These are phyloP conservation scores for Hypericum perforatum DNA, from an alignment of 345 rosid genomes.

Conservation along the genomic window DNA sequence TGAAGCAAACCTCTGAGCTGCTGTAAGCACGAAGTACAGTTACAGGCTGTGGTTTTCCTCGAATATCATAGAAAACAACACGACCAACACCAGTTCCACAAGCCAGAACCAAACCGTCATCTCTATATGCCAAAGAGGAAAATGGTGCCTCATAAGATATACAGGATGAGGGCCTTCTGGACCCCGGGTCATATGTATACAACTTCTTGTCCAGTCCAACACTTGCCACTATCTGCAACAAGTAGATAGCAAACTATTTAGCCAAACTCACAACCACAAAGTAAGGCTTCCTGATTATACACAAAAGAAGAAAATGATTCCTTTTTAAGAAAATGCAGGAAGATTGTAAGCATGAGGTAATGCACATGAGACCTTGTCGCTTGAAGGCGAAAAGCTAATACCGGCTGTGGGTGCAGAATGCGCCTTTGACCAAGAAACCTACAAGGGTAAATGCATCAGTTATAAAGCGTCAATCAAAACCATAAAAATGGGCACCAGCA, in stretches of 20 bases:
- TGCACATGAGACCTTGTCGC: constrained; percentile 61
- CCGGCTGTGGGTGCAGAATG: constrained; percentile 98
- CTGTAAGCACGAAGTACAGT: constrained; percentile 85
- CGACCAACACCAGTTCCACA: constrained; percentile 92
- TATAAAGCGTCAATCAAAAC: constrained; percentile 6
- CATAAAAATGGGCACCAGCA: background rate
- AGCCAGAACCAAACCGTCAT: constrained; percentile 82
- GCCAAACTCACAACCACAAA: background rate
- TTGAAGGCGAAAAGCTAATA: constrained; percentile 87
- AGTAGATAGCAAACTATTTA: constrained; percentile 8
- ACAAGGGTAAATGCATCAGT: constrained; percentile 17
- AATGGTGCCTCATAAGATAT: constrained; percentile 85
- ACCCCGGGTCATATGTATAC: constrained; percentile 79
- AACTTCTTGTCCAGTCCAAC: constrained; percentile 95
- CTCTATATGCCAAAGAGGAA: constrained; percentile 93
- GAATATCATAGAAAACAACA: constrained; percentile 88
- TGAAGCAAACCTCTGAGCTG: constrained; percentile 62
- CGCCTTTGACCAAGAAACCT: constrained; percentile 93
- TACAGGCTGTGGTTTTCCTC: constrained; percentile 81
- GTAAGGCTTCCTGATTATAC: too few relatives aligned
- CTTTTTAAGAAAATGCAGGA: background rate
- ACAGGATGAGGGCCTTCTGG: constrained; percentile 65
- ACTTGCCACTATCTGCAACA: constrained; percentile 72
- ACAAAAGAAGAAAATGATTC: too few relatives aligned
- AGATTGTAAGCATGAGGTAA: constrained; percentile 5